These are phyloP conservation scores for Naganishia albida DNA, from an alignment of 1,284 basidiomycete genomes.

Conservation along the genomic window DNA sequence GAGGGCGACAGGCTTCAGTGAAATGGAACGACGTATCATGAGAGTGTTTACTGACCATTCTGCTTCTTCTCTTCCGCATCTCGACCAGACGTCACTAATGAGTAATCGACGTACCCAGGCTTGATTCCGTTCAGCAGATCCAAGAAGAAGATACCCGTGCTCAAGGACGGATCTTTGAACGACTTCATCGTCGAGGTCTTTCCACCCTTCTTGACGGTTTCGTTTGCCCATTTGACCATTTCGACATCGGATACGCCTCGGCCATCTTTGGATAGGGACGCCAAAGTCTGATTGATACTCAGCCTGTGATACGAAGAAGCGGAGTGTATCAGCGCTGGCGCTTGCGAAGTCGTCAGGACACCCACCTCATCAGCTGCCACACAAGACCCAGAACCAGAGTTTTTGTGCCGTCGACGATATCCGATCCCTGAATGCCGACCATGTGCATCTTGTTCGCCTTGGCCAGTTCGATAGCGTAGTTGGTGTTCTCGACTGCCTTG, in stretches of 20 bases:
- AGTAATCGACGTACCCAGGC: conserved; percentile 93
- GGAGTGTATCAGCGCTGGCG: conserved; percentile 1
- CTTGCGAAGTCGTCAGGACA: conserved; percentile 11
- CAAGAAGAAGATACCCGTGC: conserved; percentile 89
- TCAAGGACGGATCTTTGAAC: conserved; percentile 91
- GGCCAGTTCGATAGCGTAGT: conserved; percentile 90
- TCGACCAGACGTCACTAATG: conserved; percentile 68
- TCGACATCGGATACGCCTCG: conserved; percentile 86
- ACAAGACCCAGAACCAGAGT: conserved; percentile 93
- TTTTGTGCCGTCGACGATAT: conserved; percentile 89
- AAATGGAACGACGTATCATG: not conserved
- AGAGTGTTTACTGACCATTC: conserved; percentile 69
- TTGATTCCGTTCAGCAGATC: conserved; percentile 87
- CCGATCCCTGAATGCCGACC: conserved; percentile 95
- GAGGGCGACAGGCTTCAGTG: conserved; percentile 6
- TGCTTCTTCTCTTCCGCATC: conserved; percentile 85
- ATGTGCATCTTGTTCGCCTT: conserved; percentile 92
- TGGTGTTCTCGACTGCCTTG: conserved; percentile 98
- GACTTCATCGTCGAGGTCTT: conserved; percentile 72
- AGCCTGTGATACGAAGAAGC: conserved; percentile 51
- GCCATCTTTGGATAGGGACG: conserved; percentile 69
- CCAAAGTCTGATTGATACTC: conserved; percentile 90
- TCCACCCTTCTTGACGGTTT: conserved; percentile 74
- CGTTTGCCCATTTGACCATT: conserved; percentile 95
- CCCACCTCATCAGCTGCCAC: conserved; percentile 94